phyloP scores from a whole-genome alignment of 1,284 basidiomycete genomes.

The Microbotryum silenes-acaulis region DNA sequence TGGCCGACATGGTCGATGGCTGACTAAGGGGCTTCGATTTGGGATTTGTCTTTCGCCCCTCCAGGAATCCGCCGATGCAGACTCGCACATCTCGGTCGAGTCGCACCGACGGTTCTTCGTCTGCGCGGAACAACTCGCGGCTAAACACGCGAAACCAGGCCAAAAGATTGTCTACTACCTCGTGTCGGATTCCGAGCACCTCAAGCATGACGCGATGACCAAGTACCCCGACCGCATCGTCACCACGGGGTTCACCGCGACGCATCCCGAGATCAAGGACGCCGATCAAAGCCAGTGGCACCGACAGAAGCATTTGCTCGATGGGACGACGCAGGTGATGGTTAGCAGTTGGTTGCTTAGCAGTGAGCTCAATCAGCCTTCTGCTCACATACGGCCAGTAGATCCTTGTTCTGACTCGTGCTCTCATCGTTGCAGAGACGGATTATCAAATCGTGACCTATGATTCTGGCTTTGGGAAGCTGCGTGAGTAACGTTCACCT shows the following conservation, averaged over 20 bases:
- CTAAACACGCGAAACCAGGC: conserved; percentile 5
- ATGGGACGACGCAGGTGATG: no score
- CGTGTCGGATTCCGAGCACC: conserved; percentile 15
- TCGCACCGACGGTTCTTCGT: conserved; percentile 21
- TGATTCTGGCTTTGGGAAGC: neutral
- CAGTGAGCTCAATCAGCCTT: no score
- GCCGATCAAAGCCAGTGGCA: no score
- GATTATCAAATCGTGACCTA: conserved; percentile 1
- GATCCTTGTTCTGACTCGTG: conserved; percentile 15
- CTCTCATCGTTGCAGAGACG: conserved; percentile 14
- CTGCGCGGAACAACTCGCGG: conserved; percentile 20
- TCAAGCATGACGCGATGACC: conserved; percentile 17
- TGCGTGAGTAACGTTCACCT: neutral
- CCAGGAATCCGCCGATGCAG: no score
- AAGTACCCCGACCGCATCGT: conserved; percentile 17
- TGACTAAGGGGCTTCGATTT: no score
- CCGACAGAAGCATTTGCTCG: no score
- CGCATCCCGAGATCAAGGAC: conserved; percentile 14
- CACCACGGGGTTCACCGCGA: conserved; percentile 15
- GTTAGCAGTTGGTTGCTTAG: no score
- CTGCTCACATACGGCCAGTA: conserved; percentile 1
- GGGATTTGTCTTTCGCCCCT: no score
- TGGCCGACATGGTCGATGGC: no score
- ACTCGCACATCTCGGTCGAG: conserved; percentile 17
- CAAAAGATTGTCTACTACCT: conserved; percentile 24